phyloP scores from a whole-genome alignment of 129 eudicot species.

The Daucus carota region DH1_v3.0 NC_030386.2:36874501-36875000 shows the following conservation, averaged over 20 bases:
- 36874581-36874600: background rate
- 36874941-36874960: conserved; percentile 85
- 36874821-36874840: conserved; percentile 26
- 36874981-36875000: conserved; percentile 91
- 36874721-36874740: conserved; percentile 84
- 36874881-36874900: conserved; percentile 83
- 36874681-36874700: conserved; percentile 81
- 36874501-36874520: no score
- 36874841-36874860: conserved; percentile 31
- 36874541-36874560: background rate
- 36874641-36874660: conserved; percentile 90
- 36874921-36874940: conserved; percentile 97
- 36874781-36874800: conserved; percentile 92
- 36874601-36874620: conserved; percentile 42
- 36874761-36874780: conserved; percentile 90
- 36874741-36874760: conserved; percentile 93
- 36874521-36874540: background rate
- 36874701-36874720: conserved; percentile 76
- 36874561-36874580: background rate
- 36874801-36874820: conserved; percentile 50
- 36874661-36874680: conserved; percentile 77
- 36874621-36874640: conserved; percentile 88
- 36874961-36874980: conserved; percentile 86
- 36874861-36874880: conserved; percentile 25
- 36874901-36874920: conserved; percentile 96